Evolutionary conservation across 495 filamentous ascomycete species (phyloP), one percentile per base, ranked within the genome.

Genomic region (Trypethelium eluteriae): DNA sequence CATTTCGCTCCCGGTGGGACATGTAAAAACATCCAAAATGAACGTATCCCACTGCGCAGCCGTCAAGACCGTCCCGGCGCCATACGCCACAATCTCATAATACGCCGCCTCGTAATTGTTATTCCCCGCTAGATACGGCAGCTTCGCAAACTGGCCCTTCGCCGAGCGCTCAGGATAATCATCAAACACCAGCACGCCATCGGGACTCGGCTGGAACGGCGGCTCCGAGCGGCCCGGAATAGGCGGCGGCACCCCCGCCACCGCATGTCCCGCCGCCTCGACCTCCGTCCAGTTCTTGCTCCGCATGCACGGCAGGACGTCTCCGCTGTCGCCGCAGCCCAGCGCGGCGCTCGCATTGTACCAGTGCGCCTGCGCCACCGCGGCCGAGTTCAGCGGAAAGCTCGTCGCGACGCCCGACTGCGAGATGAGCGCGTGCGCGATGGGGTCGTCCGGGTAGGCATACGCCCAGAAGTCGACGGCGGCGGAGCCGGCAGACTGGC

Each of bases 281-380:
- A 82, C 70, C 3, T 68, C 74, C 3, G 64, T 68, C 56, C 70
- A 70, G 63, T 78, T 74, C 50, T 73, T 67, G 36, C 59, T 57
- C 10, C 79, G 78, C 77, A 86, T 80, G 69, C 83, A 86, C 1
- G 71, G 63, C 11, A 83, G 65, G 63, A 25, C 39, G 10, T 63
- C 64, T 3, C 44, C 62, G 9, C 76, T 64, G 63, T 59, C 49
- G 59, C 38, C 47, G 62, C 67, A 69, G 2, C 63, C 67, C 2
- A 69, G 44, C 12, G 25, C 50, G 18, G 34, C 67, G 5, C 38
- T 14, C 11, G 66, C 62, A 36, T 65, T 66, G 63, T 59, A 36
- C 44, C 46, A 69, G 11, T 46, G 34, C 10, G 7, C 18, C 11
- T n/a, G 4, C 14, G 67, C 41, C 5, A 32, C 39, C 0, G 39